Evolutionary conservation across 176 grass and related monocot genomes (phyloP).

Genomic region (Ensete ventricosum): DNA sequence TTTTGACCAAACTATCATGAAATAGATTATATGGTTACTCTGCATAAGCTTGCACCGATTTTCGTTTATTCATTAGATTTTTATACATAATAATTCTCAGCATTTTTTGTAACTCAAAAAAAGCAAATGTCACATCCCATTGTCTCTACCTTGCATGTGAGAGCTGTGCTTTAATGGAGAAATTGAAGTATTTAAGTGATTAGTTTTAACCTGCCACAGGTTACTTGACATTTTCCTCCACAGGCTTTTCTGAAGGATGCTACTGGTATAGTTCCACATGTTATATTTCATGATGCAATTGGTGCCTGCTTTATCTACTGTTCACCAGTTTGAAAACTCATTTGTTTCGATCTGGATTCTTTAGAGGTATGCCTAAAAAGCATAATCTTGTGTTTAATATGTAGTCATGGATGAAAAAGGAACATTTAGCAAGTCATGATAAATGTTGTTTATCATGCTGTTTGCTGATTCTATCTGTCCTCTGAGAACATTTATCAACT

Average conservation of each 20-base stretch:
- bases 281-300: conserved; percentile 99
- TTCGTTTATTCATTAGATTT: not conserved
- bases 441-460: conserved; percentile 28
- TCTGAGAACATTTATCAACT: conserved; percentile 13
- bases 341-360: conserved; percentile 94
- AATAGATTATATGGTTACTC: too few species aligned
- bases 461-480: conserved; percentile 32
- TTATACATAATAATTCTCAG: not conserved
- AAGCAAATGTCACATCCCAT: not conserved
- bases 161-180: conserved; percentile 27
- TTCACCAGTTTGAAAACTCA: conserved; percentile 96
- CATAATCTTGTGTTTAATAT: conserved; percentile 64
- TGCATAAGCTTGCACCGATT: not conserved
- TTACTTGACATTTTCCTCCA: conserved; percentile 99
- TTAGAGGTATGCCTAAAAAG: conserved; percentile 96
- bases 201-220: conserved; percentile 75
- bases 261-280: conserved; percentile 95
- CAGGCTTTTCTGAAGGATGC: conserved; percentile 92
- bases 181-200: conserved; percentile 53
- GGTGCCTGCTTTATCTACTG: conserved; percentile 99
- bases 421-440: conserved; percentile 38
- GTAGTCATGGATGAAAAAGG: conserved; percentile 27
- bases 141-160: not conserved
- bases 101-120: too few species aligned
- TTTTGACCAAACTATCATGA: not conserved